A percentile compares a stretch with the other conserved stretches of the same genome.
Conservation (phyloP, 2,329 filamentous ascomycete genomes). For the Fusarium guadeloupense region DNA sequence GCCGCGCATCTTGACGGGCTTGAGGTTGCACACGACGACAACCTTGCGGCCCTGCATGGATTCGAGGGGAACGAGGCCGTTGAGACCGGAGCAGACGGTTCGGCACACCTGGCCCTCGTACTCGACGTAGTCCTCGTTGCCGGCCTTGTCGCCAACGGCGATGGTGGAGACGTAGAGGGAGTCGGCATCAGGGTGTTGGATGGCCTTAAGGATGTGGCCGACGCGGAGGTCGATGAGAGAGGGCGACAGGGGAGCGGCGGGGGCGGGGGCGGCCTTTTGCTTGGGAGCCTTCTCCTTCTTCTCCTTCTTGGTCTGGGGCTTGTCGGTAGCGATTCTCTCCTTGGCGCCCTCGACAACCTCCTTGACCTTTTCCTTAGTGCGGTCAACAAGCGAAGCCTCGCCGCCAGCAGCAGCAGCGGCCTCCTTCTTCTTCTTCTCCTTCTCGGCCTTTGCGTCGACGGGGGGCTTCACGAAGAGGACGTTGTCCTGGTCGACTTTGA, state of each 20-base stretch:
- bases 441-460: constrained; percentile 91
- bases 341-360: constrained; percentile 63
- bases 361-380: constrained; percentile 68
- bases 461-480: constrained; percentile 89
- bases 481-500: constrained; percentile 80
- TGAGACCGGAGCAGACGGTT: constrained; percentile 96
- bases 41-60: constrained; percentile 98
- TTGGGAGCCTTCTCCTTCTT: constrained; percentile 92
- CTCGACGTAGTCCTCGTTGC: constrained; percentile 87
- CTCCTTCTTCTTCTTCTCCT: constrained; percentile 98
- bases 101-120: constrained; percentile 91
- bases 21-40: constrained; percentile 95
- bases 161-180: constrained; percentile 96
- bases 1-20: constrained; percentile 98
- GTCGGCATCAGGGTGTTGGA: constrained; percentile 96
- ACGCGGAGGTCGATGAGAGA: constrained; percentile 93
- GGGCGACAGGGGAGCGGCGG: constrained; percentile 81
- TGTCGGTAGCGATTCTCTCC: constrained; percentile 50
- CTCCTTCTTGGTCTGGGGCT: constrained; percentile 72
- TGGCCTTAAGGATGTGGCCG: constrained; percentile 94
- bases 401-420: constrained; percentile 66
- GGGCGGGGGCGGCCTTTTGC: constrained; percentile 71
- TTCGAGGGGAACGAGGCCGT: constrained; percentile 89
- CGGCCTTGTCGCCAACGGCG: constrained; percentile 84
- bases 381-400: constrained; percentile 63